Percentiles rank a stretch among this genome's conserved stretches.
Evolutionary conservation across 768 basidiomycete genomes (phyloP).

Genomic region (Xerocomellus chrysenteron): DNA sequence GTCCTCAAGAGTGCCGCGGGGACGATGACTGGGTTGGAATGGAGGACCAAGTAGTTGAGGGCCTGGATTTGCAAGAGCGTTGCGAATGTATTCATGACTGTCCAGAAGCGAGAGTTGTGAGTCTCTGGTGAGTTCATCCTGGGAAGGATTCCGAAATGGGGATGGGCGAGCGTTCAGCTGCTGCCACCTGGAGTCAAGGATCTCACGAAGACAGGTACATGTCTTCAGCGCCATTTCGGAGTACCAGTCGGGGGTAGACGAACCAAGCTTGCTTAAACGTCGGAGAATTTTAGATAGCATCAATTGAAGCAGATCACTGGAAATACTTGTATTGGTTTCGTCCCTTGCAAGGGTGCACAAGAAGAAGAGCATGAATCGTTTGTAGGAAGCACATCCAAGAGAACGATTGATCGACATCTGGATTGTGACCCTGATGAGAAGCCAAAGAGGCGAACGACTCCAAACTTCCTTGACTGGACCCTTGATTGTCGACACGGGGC

Average conservation of each 20-base stretch:
- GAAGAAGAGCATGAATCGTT: conserved; percentile 46
- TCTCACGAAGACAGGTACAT: background rate
- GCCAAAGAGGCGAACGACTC: conserved; percentile 36
- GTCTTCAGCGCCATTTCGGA: background rate
- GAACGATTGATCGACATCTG: conserved; percentile 23
- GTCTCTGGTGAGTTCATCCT: background rate
- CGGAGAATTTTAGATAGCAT: conserved; percentile 23
- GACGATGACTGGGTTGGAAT: conserved; percentile 3
- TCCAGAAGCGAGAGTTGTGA: background rate
- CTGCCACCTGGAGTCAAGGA: background rate
- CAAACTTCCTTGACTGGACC: background rate
- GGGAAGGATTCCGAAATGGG: background rate
- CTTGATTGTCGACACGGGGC: background rate
- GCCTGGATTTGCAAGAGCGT: background rate
- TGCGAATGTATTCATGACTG: background rate
- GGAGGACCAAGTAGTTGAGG: background rate
- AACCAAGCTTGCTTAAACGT: conserved; percentile 16
- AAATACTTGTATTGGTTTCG: conserved; percentile 9
- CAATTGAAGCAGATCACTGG: conserved; percentile 24
- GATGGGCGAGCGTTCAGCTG: background rate
- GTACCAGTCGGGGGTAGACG: background rate
- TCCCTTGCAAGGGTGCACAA: conserved; percentile 25
- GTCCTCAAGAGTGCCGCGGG: conserved; percentile 8
- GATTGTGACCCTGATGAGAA: conserved; percentile 29
- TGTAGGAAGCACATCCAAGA: conserved; percentile 35